Conservation (phyloP, 768 basidiomycete species). For the Pleurotus tuoliensis region DNA sequence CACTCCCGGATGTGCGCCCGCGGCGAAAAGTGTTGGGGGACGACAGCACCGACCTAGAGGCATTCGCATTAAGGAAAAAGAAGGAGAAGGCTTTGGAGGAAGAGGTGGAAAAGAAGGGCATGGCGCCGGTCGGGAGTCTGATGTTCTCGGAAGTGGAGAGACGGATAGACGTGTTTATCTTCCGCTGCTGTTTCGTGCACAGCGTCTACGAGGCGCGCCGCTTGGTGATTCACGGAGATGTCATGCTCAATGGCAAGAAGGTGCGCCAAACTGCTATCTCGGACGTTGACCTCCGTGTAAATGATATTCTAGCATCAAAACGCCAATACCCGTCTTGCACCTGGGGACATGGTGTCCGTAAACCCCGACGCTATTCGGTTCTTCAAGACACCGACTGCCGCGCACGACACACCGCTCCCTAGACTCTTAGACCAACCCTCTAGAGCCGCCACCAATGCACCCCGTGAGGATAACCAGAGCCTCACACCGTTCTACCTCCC, state of each 20-base stretch:
- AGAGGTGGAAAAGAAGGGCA: constrained; percentile 54
- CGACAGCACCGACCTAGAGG: constrained; percentile 44
- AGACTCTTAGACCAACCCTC: neutral
- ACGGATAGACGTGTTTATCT: constrained; percentile 88
- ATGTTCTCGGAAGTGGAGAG: constrained; percentile 96
- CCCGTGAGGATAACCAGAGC: neutral
- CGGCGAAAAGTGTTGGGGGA: constrained; percentile 41
- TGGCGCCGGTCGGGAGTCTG: constrained; percentile 91
- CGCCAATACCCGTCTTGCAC: constrained; percentile 83
- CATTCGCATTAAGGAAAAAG: constrained; percentile 55
- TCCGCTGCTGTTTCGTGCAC: constrained; percentile 81
- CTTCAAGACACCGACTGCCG: constrained; percentile 39
- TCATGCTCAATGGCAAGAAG: constrained; percentile 85
- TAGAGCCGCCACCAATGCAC: neutral
- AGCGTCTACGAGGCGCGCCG: constrained; percentile 89
- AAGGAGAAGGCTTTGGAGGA: constrained; percentile 45
- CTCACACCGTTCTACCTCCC: constrained; percentile 84
- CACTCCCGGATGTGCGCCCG: constrained; percentile 81
- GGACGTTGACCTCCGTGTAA: neutral
- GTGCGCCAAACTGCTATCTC: constrained; percentile 38
- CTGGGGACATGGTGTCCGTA: constrained; percentile 93
- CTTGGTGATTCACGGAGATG: constrained; percentile 82
- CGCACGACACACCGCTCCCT: constrained; percentile 25
- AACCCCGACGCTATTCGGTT: constrained; percentile 78
- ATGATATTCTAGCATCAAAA: constrained; percentile 59